Evolutionary conservation across 139 green algal genomes (phyloP), one percentile per base, ranked within the genome.

Genomic region (Coelastrella sp.): DNA sequence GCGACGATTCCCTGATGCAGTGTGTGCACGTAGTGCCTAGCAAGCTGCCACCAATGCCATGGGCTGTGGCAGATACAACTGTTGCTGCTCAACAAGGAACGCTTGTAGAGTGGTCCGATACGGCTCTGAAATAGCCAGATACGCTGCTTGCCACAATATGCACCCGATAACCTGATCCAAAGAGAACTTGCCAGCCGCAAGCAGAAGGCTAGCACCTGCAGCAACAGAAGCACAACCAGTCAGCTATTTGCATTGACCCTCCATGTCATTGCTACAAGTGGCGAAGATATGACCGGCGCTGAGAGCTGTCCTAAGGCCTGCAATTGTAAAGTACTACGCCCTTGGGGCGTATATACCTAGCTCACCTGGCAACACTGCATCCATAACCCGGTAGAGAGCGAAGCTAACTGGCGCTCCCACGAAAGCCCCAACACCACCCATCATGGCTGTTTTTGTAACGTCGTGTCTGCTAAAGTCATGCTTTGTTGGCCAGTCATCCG

Each of bases 91-190:
- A 7, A 23, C 32, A 13, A 57, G 10, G 20, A 88, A 80, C 54
- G 22, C 65, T 19, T 32, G 17, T 4, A 90, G 64, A 1, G 59
- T 83, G n/a, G 13, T 73, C n/a, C 92, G 76, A 68, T 94, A 94
- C 3, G 86, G 32, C 7, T 89, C 85, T 73, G 87, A 87, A 17
- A 94, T 93, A 4, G 68, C 74, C 61, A 92, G 57, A 87, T 93
- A 94, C 5, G 87, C 90, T 8, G 54, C 83, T 76, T 94, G 92
- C 92, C 92, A 94, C 59, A 94, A 58, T 7, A 92, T 77, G 90
- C 92, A 94, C 17, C 92, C 92, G 5, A 94, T 83, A 5, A 91
- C 23, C 77, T 94, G 90, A 22, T 91, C 87, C 47, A 80, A 7
- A 47, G 66, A 61, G 13, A 91, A 91, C 65, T 91, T 91, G 23